A percentile compares a stretch with the other conserved stretches of the same genome.
Conservation (phyloP, 192 early-diverging fungal species). For the Backusella mclennaniae region DNA sequence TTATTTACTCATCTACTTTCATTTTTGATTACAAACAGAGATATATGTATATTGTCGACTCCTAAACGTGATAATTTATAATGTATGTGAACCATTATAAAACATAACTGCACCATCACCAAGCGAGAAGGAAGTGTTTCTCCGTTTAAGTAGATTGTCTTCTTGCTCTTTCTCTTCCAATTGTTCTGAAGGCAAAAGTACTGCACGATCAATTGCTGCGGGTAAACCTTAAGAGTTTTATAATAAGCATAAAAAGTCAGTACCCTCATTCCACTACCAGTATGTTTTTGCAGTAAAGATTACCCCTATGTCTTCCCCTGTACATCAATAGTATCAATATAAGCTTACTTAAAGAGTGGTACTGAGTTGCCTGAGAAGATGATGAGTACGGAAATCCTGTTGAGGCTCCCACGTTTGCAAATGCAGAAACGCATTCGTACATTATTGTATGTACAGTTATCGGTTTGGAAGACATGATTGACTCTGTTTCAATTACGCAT, state of each 20-base stretch:
- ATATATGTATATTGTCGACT: constrained; percentile 1
- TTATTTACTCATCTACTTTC: neutral
- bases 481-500: constrained; percentile 21
- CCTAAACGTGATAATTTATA: neutral
- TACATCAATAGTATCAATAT: constrained; percentile 34
- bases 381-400: constrained; percentile 26
- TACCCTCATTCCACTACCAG: neutral
- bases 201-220: constrained; percentile 36
- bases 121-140: constrained; percentile 16
- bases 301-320: constrained; percentile 35
- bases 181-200: constrained; percentile 34
- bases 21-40: neutral
- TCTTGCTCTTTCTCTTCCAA: constrained; percentile 25
- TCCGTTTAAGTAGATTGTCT: constrained; percentile 11
- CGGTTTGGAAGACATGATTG: constrained; percentile 23
- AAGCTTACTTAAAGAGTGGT: constrained; percentile 30
- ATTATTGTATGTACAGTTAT: constrained; percentile 31
- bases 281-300: neutral
- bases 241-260: neutral
- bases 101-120: neutral
- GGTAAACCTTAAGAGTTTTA: constrained; percentile 24
- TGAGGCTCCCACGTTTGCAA: constrained; percentile 34
- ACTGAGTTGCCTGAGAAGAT: constrained; percentile 24
- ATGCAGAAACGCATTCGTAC: constrained; percentile 39
- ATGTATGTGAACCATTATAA: constrained; percentile 19